A percentile compares a stretch with the other conserved stretches of the same genome.
Conservation (phyloP, 495 filamentous ascomycete genomes). For the Xylaria scruposa region DNA sequence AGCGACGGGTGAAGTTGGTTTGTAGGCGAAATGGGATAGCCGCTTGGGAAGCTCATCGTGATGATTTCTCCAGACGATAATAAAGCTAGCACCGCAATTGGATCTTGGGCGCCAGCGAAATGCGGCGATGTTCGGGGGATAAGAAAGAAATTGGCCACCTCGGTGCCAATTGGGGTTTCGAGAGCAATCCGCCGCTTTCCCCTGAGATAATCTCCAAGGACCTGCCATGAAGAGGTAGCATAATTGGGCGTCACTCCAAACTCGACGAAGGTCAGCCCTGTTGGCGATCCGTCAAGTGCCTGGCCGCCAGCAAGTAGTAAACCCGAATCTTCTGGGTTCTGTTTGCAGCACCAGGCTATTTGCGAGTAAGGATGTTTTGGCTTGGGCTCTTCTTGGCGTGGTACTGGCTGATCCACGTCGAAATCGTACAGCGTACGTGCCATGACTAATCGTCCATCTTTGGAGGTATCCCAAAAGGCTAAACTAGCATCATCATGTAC, state of each 20-base stretch:
- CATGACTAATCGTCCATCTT: conserved; percentile 85
- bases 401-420: conserved; percentile 66
- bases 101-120: conserved; percentile 87
- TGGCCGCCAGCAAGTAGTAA: conserved; percentile 85
- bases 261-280: conserved; percentile 86
- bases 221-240: conserved; percentile 85
- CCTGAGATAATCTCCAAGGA: conserved; percentile 77
- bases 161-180: conserved; percentile 77
- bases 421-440: conserved; percentile 78
- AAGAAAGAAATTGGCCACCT: conserved; percentile 80
- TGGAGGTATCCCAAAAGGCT: conserved; percentile 87
- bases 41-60: conserved; percentile 88
- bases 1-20: conserved; percentile 87
- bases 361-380: conserved; percentile 66
- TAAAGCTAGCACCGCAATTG: conserved; percentile 79
- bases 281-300: conserved; percentile 64
- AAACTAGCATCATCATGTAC: conserved; percentile 88
- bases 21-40: conserved; percentile 86
- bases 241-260: conserved; percentile 89
- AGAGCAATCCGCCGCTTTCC: conserved; percentile 72
- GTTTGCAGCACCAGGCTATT: conserved; percentile 89
- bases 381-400: conserved; percentile 61
- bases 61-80: conserved; percentile 86
- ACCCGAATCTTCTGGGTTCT: conserved; percentile 90
- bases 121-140: conserved; percentile 83